Evolutionary conservation across 768 basidiomycete species (phyloP), one percentile per base, ranked within the genome.

Genomic region (Phanerodontia chrysosporium): DNA sequence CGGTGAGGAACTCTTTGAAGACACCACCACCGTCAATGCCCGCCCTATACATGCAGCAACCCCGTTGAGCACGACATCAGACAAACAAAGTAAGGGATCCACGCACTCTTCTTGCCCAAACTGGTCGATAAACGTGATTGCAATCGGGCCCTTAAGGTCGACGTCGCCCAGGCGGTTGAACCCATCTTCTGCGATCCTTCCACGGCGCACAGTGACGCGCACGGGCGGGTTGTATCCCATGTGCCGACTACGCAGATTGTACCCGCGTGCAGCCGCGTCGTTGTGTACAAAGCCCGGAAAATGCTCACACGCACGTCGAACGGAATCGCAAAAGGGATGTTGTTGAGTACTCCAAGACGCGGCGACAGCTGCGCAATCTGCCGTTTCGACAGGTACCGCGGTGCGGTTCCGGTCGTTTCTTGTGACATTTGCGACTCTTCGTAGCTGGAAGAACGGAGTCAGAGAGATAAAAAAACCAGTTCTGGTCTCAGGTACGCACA

Each of bases 1-100:
- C 92, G 1, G 95, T 99, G 67, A 98, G 83, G 65, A 98, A 97
- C 71, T 98, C 97, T 70, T 98, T 99, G 79, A 97, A 98, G 4
- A 98, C 87, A 0, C 97, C 97, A 2, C 97, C 95, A 1, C 96
- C 95, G 63, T 98, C 96, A 30, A 98, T 96, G 0, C 95, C 96
- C 18, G 88, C 86, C 70, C 90, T 91, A 60, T 28, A 57, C 67
- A 18, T 18, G 32, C 14, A 14, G 8, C 70, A 49, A 35, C 25
- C 10, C 25, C 25, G 30, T 2, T 54, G 35, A 58, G 29, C n/a
- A n/a, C 49, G 55, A 29, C 29, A 32, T 46, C 35, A 28, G 16
- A 5, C 36, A 18, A 18, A 46, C 22, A 25, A 53, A 9, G 32
- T n/a, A 24, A 42, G n/a, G 3, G 28, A 53, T 29, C 35, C 12